A percentile compares a stretch with the other conserved stretches of the same genome.
These are phyloP conservation scores for Aristolochia californica DNA, from an alignment of 164 flowering plant genomes.

Conservation along the genomic window DNA sequence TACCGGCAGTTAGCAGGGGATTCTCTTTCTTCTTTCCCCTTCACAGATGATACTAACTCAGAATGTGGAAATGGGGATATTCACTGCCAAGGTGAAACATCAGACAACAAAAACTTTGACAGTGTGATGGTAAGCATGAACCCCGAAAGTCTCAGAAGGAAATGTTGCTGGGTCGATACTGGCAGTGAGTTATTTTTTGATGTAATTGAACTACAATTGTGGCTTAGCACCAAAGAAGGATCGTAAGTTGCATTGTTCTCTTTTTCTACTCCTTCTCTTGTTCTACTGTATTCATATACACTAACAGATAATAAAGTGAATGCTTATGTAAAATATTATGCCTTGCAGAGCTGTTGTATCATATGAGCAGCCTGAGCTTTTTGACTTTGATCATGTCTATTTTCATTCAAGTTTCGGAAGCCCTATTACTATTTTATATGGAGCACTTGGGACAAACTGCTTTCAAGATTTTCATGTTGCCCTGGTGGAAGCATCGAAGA, in stretches of 20 bases:
- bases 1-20: constrained; percentile 85
- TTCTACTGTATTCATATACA: too few relatives aligned
- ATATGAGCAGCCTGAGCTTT: constrained; percentile 74
- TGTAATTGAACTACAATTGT: constrained; percentile 43
- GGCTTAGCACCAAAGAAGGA: constrained; percentile 40
- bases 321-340: constrained; percentile 1
- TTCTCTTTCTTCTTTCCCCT: constrained; percentile 72
- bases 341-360: constrained; percentile 40
- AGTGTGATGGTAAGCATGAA: constrained; percentile 43
- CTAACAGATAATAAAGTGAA: too few relatives aligned
- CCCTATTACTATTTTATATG: constrained; percentile 72
- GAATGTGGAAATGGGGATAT: constrained; percentile 14
- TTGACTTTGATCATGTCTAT: constrained; percentile 88
- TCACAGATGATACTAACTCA: constrained; percentile 33
- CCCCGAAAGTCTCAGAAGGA: constrained; percentile 47
- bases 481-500: constrained; percentile 60
- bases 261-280: too few relatives aligned
- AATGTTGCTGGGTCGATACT: constrained; percentile 96
- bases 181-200: constrained; percentile 60
- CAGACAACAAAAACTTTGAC: constrained; percentile 22
- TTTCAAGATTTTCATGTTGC: constrained; percentile 63
- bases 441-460: constrained; percentile 90
- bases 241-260: constrained; percentile 23
- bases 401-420: constrained; percentile 41
- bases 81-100: constrained; percentile 15